phyloP scores from a whole-genome alignment of 129 eudicot species.

The Artemisia annua region DNA sequence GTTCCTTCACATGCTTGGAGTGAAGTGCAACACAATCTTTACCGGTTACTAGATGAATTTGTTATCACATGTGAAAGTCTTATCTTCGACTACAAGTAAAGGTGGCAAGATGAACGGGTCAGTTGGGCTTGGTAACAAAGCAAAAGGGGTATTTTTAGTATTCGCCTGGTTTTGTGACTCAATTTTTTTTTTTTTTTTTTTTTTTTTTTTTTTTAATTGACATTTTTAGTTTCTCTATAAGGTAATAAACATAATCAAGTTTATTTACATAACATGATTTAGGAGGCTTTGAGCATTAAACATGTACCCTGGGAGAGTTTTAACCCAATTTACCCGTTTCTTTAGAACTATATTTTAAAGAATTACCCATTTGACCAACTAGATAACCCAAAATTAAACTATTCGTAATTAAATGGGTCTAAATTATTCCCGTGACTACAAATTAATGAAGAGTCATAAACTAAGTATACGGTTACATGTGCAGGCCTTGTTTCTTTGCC shows the following conservation, averaged over 20 bases:
- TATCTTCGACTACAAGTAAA: background rate
- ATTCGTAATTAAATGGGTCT: background rate
- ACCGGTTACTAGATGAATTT: background rate
- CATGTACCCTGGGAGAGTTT: background rate
- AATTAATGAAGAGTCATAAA: background rate
- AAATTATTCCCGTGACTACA: background rate
- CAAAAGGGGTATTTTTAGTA: background rate
- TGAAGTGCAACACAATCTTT: background rate
- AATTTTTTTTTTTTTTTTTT: no score
- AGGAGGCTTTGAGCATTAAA: background rate
- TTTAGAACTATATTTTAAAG: background rate
- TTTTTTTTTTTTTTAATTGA: background rate
- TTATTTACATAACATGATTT: background rate
- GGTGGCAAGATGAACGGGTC: background rate
- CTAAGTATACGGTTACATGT: conserved; percentile 11
- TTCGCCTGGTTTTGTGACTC: background rate
- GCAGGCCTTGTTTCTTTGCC: conserved; percentile 69
- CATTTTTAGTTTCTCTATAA: background rate
- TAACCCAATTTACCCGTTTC: background rate
- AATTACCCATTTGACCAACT: background rate
- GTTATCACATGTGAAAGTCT: background rate
- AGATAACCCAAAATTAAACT: background rate
- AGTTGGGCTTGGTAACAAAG: background rate
- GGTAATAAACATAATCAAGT: background rate
- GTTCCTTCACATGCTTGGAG: background rate